Evolutionary conservation across 345 rosid genomes (phyloP), one percentile per base, ranked within the genome.

Genomic region (Eucalyptus camaldulensis): DNA sequence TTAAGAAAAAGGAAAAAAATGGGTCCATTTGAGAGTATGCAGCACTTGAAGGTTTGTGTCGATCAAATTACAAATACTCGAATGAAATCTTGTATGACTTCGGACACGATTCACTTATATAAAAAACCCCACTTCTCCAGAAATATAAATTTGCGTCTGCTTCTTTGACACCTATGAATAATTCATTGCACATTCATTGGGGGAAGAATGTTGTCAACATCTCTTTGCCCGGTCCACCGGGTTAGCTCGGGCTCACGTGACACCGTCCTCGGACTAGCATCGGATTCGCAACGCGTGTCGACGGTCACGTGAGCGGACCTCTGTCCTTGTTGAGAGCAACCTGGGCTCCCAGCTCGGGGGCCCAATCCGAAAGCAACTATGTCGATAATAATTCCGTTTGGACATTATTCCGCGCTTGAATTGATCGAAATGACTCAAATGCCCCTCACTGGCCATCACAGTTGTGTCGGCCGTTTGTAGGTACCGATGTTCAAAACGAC

Each of bases 401-500:
- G 47, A 76, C 85, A 76, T 22, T 21, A 76, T 40, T 76, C 3
- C 15, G 3, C 11, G 27, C 27, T 76, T 12, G 27, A 76, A 37
- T 76, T 21, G 13, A 37, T 6, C 5, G 13, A 37, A 40, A 76
- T 76, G 45, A 22, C 85, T 21, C 29, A 37, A 40, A 76, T 40
- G 47, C 9, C 85, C 9, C 5, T 37, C 81, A 11, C 10, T 33
- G 6, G 44, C 9, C 15, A 6, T 3, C 83, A 4, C 47, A 11
- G 22, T 40, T 24, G 9, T 0, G 0, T 6, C 4, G 0, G 8
- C 24, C 1, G 1, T 21, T 76, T 21, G 47, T 76, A 6, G 83
- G 83, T 37, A 9, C 27, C 5, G 27, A 11, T 3, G 47, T 24
- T 6, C 44, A 43, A 33, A 22, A 33, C 6, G 25, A 60, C 4